phyloP scores from a whole-genome alignment of 331 rosid species.

The Prunus yedoensis region DNA sequence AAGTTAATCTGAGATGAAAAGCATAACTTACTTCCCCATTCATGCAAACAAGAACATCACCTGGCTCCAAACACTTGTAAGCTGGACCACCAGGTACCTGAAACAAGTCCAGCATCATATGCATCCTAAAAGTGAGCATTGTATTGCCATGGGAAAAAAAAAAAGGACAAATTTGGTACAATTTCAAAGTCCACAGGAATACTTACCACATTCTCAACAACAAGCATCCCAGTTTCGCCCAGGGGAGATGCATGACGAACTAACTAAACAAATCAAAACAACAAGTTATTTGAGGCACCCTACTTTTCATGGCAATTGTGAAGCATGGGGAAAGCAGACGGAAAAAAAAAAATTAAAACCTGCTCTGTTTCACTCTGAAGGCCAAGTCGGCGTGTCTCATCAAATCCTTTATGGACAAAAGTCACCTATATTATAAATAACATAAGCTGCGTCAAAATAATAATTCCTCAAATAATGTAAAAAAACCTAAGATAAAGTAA shows the following conservation, averaged over 20 bases:
- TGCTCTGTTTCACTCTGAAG: conserved; percentile 87
- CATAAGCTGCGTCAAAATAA: conserved; percentile 8
- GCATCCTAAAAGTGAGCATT: conserved; percentile 21
- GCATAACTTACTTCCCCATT: conserved; percentile 80
- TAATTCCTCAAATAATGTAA: background rate
- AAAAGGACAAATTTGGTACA: background rate
- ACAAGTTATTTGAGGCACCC: conserved; percentile 23
- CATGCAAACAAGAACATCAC: conserved; percentile 89
- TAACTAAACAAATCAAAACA: conserved; percentile 50
- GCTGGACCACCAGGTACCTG: conserved; percentile 98
- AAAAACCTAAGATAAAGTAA: too few relatives aligned
- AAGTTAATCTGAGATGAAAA: background rate
- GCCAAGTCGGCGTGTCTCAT: conserved; percentile 94
- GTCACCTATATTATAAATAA: conserved; percentile 56
- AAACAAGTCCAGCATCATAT: conserved; percentile 35
- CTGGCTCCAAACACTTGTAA: conserved; percentile 80
- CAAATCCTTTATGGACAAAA: conserved; percentile 96
- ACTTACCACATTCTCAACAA: conserved; percentile 90
- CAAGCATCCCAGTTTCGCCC: conserved; percentile 96
- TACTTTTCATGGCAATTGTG: conserved; percentile 18
- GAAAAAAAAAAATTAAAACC: conserved; percentile 47
- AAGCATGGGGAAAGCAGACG: background rate
- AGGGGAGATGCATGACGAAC: conserved; percentile 78
- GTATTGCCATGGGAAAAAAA: background rate
- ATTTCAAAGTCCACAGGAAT: conserved; percentile 20